Evolutionary conservation across 805 yeast genomes (phyloP).

Genomic region (Candida michaelii): DNA sequence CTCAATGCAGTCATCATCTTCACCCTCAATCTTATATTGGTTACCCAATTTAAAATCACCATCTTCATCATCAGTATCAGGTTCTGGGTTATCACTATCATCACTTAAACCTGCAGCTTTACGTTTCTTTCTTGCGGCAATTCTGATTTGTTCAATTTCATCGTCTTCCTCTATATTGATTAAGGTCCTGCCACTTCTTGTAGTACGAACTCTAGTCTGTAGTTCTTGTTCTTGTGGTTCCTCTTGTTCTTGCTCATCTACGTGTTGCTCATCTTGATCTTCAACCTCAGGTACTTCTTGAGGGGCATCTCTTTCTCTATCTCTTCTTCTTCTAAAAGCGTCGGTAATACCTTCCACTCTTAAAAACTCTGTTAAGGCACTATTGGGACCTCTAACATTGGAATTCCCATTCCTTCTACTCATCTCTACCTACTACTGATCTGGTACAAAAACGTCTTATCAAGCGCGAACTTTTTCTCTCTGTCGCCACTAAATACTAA

Average conservation of each 20-base stretch:
- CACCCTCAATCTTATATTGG: slow-evolving; percentile 40
- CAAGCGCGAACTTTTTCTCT: slow-evolving; percentile 6
- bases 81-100: slow-evolving; percentile 7
- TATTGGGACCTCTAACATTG: slow-evolving; percentile 62
- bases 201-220: neutral
- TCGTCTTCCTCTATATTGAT: slow-evolving; percentile 13
- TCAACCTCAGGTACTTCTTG: neutral
- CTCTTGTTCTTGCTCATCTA: neutral
- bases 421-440: slow-evolving; percentile 7
- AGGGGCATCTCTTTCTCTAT: slow-evolving; percentile 9
- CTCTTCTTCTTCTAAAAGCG: slow-evolving; percentile 53
- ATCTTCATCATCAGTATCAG: slow-evolving; percentile 25
- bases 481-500: slow-evolving; percentile 7
- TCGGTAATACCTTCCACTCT: slow-evolving; percentile 89
- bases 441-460: slow-evolving; percentile 4
- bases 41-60: slow-evolving; percentile 15
- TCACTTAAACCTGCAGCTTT: slow-evolving; percentile 22
- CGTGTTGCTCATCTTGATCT: neutral
- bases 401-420: slow-evolving; percentile 16
- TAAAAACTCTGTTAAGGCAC: slow-evolving; percentile 87
- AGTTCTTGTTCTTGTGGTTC: neutral
- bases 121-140: slow-evolving; percentile 31
- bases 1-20: slow-evolving; percentile 59
- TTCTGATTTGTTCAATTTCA: slow-evolving; percentile 27
- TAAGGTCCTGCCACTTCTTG: slow-evolving; percentile 4